Evolutionary conservation across 148 eudicot species (phyloP).

Genomic region (Agrostemma githago): DNA sequence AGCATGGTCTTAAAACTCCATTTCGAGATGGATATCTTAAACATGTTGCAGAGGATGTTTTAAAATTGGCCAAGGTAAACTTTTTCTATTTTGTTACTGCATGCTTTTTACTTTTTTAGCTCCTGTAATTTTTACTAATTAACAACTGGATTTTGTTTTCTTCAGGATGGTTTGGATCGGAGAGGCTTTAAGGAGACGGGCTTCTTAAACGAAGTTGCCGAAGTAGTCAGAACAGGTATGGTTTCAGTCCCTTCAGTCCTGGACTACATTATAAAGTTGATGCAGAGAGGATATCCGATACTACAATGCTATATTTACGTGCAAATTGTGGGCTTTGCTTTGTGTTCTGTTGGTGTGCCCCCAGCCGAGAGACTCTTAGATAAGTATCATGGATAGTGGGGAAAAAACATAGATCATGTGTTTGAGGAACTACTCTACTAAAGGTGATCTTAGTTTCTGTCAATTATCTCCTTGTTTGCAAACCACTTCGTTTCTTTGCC

Average conservation of each 20-base stretch:
- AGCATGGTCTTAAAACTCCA: conserved; percentile 83
- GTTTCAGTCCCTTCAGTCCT: neutral
- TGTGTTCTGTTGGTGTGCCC: conserved; percentile 58
- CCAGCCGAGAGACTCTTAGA: conserved; percentile 94
- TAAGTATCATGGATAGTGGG: conserved; percentile 88
- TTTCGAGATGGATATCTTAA: conserved; percentile 89
- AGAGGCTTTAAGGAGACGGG: conserved; percentile 91
- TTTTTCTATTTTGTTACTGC: conserved; percentile 7
- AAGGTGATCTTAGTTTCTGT: conserved; percentile 23
- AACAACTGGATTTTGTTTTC: conserved; percentile 8
- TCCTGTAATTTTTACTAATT: neutral
- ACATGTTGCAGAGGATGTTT: conserved; percentile 84
- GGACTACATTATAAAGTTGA: neutral
- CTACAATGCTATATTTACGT: neutral
- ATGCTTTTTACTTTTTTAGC: conserved; percentile 1
- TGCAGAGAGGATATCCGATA: neutral
- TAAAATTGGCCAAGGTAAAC: conserved; percentile 77
- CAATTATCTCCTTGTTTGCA: neutral
- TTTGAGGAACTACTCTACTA: conserved; percentile 85
- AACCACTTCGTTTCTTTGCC: conserved; percentile 2
- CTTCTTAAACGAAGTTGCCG: conserved; percentile 86
- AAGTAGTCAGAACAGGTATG: conserved; percentile 89
- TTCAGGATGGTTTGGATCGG: conserved; percentile 92
- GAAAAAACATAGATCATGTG: conserved; percentile 77
- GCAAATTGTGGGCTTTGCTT: conserved; percentile 14